Evolutionary conservation across 768 basidiomycete genomes (phyloP), one percentile per base, ranked within the genome.

Genomic region (Pulveroboletus ravenelii): DNA sequence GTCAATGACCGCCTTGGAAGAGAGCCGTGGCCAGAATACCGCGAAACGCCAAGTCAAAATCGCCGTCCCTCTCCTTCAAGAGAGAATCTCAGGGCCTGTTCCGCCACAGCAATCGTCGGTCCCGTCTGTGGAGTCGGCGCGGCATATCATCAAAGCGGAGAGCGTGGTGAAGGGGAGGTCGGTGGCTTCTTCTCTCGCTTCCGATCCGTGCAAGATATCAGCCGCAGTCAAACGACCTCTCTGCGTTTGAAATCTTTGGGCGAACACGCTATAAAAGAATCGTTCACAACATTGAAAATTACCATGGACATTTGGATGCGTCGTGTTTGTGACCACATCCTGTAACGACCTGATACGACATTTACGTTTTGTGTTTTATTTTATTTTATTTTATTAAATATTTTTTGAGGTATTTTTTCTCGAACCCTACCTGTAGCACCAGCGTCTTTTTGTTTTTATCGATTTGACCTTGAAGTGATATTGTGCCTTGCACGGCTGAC

Each of bases 1-100:
- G 36, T 69, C 67, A 9, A 47, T 66, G 38, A 57, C 52, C 17
- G 51, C 45, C 5, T 50, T 62, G 49, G 61, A 59, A 41, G 56
- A 56, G 10, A 49, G 47, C 4, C 51, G 44, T 10, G 47, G 43
- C 42, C 49, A 50, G 38, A 51, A 43, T 23, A 39, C 38, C 2
- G 39, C 52, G 5, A 52, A 43, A 41, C 58, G 51, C 32, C 59
- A 53, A 34, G 34, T 61, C 15, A 62, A 55, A 52, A 57, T 64
- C 13, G 51, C 52, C 15, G 38, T 62, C 42, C 57, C 62, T 1
- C 48, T 60, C 34, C 37, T 31, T 31, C 53, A 34, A 18, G 53
- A 54, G 2, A 35, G 54, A 12, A 36, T 5, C 3, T 36, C 38
- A 3, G 25, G n/a, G 27, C 18, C 23, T 5, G 25, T 52, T 7